phyloP scores from a whole-genome alignment of 176 grass and related monocot genomes.

The Pontederia crassipes region DNA sequence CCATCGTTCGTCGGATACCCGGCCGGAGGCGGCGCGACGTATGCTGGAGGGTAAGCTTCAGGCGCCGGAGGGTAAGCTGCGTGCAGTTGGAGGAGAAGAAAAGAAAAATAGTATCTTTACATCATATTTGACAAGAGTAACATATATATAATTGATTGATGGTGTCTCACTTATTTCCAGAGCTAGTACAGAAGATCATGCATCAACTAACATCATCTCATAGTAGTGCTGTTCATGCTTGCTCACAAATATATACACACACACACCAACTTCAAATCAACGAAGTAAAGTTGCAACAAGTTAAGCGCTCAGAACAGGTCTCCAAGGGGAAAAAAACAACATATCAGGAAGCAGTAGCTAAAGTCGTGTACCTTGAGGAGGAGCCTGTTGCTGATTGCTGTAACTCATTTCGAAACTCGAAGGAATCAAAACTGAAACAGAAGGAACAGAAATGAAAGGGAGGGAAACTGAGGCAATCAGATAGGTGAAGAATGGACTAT shows the following conservation, averaged over 20 bases:
- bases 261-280: neutral
- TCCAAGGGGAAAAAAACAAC: neutral
- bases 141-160: too few species aligned
- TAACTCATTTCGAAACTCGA: neutral
- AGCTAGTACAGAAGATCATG: too few species aligned
- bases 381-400: neutral
- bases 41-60: neutral
- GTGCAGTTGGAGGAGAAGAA: neutral
- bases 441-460: too few species aligned
- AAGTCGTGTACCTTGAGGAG: neutral
- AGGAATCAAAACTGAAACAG: too few species aligned
- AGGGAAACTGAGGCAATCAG: too few species aligned
- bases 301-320: neutral
- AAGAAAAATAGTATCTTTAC: too few species aligned
- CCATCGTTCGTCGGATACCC: conserved; percentile 7
- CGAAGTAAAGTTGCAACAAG: neutral
- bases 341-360: too few species aligned
- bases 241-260: too few species aligned
- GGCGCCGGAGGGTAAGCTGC: conserved; percentile 1
- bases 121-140: neutral
- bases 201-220: too few species aligned
- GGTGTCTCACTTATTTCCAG: too few species aligned
- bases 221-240: too few species aligned
- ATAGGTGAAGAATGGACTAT: too few species aligned
- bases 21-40: neutral